A percentile compares a stretch with the other conserved stretches of the same genome.
Conservation (phyloP, 2,329 filamentous ascomycete species). For the Colletotrichum tanaceti region DNA sequence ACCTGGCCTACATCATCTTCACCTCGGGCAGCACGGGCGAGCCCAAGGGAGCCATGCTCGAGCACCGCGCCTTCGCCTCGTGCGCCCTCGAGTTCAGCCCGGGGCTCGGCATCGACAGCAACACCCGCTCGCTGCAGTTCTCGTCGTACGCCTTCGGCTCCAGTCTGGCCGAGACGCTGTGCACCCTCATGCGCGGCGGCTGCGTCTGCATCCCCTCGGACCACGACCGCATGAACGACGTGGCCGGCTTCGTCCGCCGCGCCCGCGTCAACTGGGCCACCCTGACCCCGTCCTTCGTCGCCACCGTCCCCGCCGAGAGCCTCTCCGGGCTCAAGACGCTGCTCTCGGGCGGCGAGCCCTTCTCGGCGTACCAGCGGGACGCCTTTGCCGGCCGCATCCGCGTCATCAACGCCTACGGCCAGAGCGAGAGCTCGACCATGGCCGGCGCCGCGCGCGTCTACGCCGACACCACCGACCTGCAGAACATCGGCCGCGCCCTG, state of each 20-base stretch:
- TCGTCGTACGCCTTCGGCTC: slow-evolving; percentile 53
- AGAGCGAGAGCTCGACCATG: slow-evolving; percentile 43
- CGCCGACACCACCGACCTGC: slow-evolving; percentile 6
- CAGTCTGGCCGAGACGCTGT: slow-evolving; percentile 52
- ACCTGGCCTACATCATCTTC: slow-evolving; percentile 21
- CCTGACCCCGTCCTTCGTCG: slow-evolving; percentile 68
- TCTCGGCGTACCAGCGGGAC: slow-evolving; percentile 40
- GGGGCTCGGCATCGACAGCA: not conserved
- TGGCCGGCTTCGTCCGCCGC: slow-evolving; percentile 60
- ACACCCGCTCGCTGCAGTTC: slow-evolving; percentile 43
- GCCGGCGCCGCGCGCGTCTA: not conserved
- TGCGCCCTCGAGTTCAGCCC: slow-evolving; percentile 40
- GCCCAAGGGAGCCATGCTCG: slow-evolving; percentile 14
- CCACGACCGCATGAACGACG: slow-evolving; percentile 56
- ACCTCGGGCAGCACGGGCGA: slow-evolving; percentile 14
- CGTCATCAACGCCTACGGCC: slow-evolving; percentile 45
- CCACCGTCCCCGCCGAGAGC: slow-evolving; percentile 51
- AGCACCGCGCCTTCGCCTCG: slow-evolving; percentile 4
- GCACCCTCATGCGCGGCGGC: slow-evolving; percentile 52
- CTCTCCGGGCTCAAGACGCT: slow-evolving; percentile 54
- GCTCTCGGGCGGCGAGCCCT: slow-evolving; percentile 44
- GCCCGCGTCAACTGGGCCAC: slow-evolving; percentile 65
- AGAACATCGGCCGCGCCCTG: slow-evolving; percentile 19
- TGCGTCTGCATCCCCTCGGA: slow-evolving; percentile 54
- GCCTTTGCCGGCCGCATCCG: slow-evolving; percentile 35